phyloP scores from a whole-genome alignment of 768 basidiomycete species.

The Boletus pseudopeckii region DNA sequence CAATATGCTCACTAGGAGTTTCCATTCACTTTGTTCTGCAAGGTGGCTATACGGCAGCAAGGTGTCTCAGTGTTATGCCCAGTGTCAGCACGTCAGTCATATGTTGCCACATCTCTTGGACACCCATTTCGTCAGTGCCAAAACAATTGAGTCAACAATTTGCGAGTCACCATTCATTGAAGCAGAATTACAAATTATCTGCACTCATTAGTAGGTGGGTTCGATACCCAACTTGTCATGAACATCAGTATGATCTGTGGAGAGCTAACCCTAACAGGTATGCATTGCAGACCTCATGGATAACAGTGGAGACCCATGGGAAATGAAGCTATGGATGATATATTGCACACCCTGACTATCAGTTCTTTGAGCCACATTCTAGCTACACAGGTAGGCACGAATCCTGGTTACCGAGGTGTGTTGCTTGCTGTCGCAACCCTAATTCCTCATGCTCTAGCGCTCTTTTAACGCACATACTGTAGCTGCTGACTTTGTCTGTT shows the following conservation, averaged over 20 bases:
- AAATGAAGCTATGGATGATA: slow-evolving; percentile 1
- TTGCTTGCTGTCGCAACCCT: background rate
- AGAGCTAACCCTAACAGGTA: background rate
- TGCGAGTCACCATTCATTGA: background rate
- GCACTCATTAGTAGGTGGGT: no score
- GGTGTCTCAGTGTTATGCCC: no score
- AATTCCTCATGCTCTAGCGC: background rate
- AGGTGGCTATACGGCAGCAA: slow-evolving; percentile 4
- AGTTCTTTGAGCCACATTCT: background rate
- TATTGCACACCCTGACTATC: background rate
- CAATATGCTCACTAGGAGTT: background rate
- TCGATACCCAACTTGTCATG: background rate
- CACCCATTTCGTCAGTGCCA: background rate
- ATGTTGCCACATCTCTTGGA: background rate
- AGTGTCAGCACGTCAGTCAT: no score
- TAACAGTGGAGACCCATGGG: no score
- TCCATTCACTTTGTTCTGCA: background rate
- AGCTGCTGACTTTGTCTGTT: background rate
- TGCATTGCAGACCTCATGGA: slow-evolving; percentile 4
- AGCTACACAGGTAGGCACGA: background rate
- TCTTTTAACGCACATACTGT: slow-evolving; percentile 10
- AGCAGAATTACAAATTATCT: no score
- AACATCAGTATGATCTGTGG: background rate
- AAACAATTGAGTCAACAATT: background rate
- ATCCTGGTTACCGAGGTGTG: background rate